Evolutionary conservation across 108 stramenopile species (phyloP).

Genomic region (Cyclotella sp.): DNA sequence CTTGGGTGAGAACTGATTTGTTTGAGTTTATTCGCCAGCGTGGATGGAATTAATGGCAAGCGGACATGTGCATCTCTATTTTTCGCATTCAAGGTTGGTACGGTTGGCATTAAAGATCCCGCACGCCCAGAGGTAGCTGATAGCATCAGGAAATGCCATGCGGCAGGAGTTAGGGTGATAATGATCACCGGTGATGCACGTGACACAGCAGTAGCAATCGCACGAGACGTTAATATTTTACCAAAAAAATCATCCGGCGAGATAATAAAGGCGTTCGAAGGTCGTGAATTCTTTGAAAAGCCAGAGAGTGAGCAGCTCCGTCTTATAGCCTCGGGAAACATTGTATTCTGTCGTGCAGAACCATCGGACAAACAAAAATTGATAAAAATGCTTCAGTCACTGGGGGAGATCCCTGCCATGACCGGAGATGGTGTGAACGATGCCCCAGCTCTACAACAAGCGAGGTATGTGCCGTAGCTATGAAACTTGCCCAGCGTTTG

Average conservation of each 20-base stretch:
- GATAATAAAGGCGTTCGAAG: conserved; percentile 80
- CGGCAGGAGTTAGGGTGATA: conserved; percentile 96
- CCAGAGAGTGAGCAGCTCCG: conserved; percentile 71
- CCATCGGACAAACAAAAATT: conserved; percentile 98
- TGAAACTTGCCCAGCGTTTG: neutral
- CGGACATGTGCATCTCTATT: neutral
- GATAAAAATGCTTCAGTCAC: conserved; percentile 93
- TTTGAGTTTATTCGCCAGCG: neutral
- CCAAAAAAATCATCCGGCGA: conserved; percentile 43
- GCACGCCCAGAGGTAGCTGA: conserved; percentile 97
- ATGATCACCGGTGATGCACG: conserved; percentile 97
- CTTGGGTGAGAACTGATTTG: conserved; percentile 62
- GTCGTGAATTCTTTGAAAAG: conserved; percentile 86
- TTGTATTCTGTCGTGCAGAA: conserved; percentile 97
- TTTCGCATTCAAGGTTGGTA: conserved; percentile 48
- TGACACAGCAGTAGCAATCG: conserved; percentile 96
- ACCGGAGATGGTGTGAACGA: conserved; percentile 99
- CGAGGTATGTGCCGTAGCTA: conserved; percentile 6
- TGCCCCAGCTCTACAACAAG: conserved; percentile 95
- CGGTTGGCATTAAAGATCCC: conserved; percentile 98
- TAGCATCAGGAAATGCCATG: conserved; percentile 86
- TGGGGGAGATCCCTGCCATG: conserved; percentile 96
- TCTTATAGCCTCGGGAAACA: conserved; percentile 75
- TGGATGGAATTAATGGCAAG: neutral
- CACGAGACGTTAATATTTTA: conserved; percentile 80